phyloP scores from a whole-genome alignment of 495 filamentous ascomycete genomes.

The Podospora sp. region DNA sequence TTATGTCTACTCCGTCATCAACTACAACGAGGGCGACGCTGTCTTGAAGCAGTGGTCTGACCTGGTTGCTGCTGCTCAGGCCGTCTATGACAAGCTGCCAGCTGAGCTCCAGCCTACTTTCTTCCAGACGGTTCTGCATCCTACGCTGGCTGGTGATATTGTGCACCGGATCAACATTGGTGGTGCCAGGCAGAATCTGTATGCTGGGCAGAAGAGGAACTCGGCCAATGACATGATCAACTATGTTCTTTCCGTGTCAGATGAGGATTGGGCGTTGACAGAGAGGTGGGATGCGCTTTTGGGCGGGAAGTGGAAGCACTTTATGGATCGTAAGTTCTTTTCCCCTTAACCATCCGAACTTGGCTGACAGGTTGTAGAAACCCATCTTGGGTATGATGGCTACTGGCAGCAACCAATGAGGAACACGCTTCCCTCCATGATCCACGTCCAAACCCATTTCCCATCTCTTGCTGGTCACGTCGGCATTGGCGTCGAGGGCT shows the following conservation, averaged over 20 bases:
- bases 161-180: conserved; percentile 64
- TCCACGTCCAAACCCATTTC: conserved; percentile 59
- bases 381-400: conserved; percentile 54
- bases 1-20: conserved; percentile 63
- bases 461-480: conserved; percentile 63
- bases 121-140: conserved; percentile 72
- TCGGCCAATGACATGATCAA: conserved; percentile 64
- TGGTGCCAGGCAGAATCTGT: conserved; percentile 63
- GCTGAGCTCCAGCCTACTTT: conserved; percentile 56
- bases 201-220: conserved; percentile 65
- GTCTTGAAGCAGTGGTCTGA: conserved; percentile 65
- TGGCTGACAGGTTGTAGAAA: conserved; percentile 40
- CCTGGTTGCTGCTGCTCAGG: conserved; percentile 56
- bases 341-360: neutral
- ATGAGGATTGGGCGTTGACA: conserved; percentile 64
- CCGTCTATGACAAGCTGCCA: conserved; percentile 57
- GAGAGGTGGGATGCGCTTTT: conserved; percentile 64
- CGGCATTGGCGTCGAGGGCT: conserved; percentile 66
- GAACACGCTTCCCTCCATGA: conserved; percentile 63
- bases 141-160: conserved; percentile 62
- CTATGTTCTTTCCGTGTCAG: conserved; percentile 60
- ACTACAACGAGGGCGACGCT: conserved; percentile 72
- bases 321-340: conserved; percentile 60
- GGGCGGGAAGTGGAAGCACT: conserved; percentile 72
- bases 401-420: conserved; percentile 75